Evolutionary conservation across 2,329 filamentous ascomycete species (phyloP).

Genomic region (Aspergillus sp.): DNA sequence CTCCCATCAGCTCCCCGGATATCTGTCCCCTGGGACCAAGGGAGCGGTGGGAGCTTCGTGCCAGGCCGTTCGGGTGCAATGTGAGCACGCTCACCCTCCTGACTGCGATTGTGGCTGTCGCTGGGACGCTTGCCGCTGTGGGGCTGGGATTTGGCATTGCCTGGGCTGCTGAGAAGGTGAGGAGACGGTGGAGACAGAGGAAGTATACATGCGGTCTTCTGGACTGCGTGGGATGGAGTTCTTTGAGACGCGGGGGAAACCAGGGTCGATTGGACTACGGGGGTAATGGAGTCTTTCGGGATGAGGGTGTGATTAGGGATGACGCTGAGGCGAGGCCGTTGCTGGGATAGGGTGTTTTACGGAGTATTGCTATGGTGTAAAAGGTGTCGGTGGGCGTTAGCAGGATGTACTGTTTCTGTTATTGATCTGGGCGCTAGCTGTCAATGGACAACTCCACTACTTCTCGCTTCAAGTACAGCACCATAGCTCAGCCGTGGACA

Average conservation of each 20-base stretch:
- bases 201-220: neutral
- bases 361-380: too few relatives aligned
- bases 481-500: constrained; percentile 14
- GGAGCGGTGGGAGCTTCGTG: constrained; percentile 35
- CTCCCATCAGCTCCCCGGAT: constrained; percentile 23
- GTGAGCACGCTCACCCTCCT: constrained; percentile 33
- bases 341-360: constrained; percentile 13
- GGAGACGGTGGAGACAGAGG: constrained; percentile 6
- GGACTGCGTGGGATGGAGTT: too few relatives aligned
- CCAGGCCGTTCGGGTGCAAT: constrained; percentile 30
- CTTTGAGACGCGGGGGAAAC: too few relatives aligned
- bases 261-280: too few relatives aligned
- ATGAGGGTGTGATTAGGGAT: constrained; percentile 4
- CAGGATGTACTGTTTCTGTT: too few relatives aligned
- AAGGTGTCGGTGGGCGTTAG: neutral
- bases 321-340: constrained; percentile 18
- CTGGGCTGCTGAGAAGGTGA: constrained; percentile 8
- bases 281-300: constrained; percentile 1
- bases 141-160: constrained; percentile 10
- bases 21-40: constrained; percentile 32
- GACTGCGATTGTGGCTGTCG: constrained; percentile 22
- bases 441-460: too few relatives aligned
- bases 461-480: too few relatives aligned
- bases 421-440: too few relatives aligned
- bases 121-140: constrained; percentile 19